Evolutionary conservation across 148 eudicot species (phyloP).

Genomic region (Oxyria digyna): DNA sequence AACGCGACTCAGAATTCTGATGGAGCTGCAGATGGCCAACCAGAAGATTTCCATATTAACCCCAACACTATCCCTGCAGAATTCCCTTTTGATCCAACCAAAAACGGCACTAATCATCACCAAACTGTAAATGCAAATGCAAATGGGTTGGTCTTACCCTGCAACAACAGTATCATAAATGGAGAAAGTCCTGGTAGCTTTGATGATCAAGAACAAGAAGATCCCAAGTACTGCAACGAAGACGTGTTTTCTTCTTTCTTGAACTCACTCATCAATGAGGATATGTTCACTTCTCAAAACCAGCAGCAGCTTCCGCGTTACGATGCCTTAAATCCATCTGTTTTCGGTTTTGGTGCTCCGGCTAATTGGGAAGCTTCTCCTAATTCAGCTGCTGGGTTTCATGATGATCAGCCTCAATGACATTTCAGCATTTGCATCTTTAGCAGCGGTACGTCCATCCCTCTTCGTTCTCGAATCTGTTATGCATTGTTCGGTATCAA

Average conservation of each 20-base stretch:
- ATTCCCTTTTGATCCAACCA: not conserved
- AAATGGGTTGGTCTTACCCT: not conserved
- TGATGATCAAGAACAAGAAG: constrained; percentile 6
- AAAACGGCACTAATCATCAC: not conserved
- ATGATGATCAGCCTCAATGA: constrained; percentile 3
- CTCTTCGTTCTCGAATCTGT: not conserved
- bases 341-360: constrained; percentile 11
- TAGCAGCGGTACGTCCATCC: not conserved
- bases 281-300: constrained; percentile 10
- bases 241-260: constrained; percentile 15
- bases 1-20: not conserved
- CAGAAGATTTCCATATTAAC: not conserved
- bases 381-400: not conserved
- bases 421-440: not conserved
- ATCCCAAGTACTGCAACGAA: constrained; percentile 11
- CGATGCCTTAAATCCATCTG: constrained; percentile 10
- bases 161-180: not conserved
- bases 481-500: not conserved
- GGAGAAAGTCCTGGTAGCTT: constrained; percentile 5
- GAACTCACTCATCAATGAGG: constrained; percentile 16
- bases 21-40: not conserved
- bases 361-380: constrained; percentile 23
- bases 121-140: not conserved
- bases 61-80: not conserved
- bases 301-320: constrained; percentile 10